phyloP scores from a whole-genome alignment of 2,329 filamentous ascomycete species.

The Penicillium sp. region DNA sequence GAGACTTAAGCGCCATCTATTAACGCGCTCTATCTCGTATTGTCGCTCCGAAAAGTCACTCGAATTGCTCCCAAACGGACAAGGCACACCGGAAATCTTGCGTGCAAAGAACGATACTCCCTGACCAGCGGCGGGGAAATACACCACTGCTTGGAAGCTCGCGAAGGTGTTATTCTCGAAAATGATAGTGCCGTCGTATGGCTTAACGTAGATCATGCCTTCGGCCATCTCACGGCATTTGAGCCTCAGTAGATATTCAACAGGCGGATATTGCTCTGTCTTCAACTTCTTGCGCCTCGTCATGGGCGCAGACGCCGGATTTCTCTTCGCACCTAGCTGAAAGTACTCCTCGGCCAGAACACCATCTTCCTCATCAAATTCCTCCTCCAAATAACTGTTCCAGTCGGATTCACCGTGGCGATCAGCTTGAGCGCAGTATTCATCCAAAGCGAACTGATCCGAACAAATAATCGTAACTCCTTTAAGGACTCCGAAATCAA shows the following conservation, averaged over 20 bases:
- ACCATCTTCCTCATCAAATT: slow-evolving; percentile 6
- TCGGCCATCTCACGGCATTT: slow-evolving; percentile 12
- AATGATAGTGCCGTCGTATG: slow-evolving; percentile 11
- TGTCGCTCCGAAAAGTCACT: slow-evolving; percentile 10
- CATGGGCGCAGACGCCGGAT: not conserved
- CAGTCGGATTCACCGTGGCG: slow-evolving; percentile 1
- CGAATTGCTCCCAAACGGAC: slow-evolving; percentile 7
- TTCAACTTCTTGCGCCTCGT: not conserved
- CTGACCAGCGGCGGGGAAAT: not conserved
- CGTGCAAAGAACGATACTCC: slow-evolving; percentile 1
- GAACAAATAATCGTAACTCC: slow-evolving; percentile 17
- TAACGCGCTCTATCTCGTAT: slow-evolving; percentile 8
- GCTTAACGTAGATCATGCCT: slow-evolving; percentile 3
- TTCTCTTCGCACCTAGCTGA: not conserved
- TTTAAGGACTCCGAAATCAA: slow-evolving; percentile 32
- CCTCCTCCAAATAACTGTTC: not conserved
- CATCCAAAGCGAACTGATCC: slow-evolving; percentile 21
- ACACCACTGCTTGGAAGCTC: slow-evolving; percentile 2
- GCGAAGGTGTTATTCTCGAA: slow-evolving; percentile 13
- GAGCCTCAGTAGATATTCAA: slow-evolving; percentile 1
- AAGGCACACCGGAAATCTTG: slow-evolving; percentile 10
- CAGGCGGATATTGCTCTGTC: slow-evolving; percentile 1
- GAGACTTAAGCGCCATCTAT: slow-evolving; percentile 2
- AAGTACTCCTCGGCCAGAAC: not conserved
- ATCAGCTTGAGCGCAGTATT: slow-evolving; percentile 22